These are phyloP conservation scores for Tripterygium wilfordii DNA, from an alignment of 177 flowering plant genomes.

Conservation along the genomic window DNA sequence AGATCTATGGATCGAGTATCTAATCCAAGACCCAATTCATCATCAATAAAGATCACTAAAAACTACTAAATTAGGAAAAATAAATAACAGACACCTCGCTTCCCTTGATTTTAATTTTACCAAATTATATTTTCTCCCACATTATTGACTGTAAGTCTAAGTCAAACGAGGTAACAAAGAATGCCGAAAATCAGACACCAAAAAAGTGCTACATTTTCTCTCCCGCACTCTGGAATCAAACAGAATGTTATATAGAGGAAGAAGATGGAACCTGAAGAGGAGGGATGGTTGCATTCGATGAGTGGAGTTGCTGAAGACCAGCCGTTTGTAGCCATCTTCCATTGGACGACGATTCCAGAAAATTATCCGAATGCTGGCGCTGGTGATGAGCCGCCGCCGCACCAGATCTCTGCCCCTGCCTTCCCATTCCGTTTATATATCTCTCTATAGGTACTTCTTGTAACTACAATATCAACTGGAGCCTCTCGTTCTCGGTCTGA, in stretches of 20 bases:
- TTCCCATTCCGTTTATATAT: constrained; percentile 35
- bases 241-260: constrained; percentile 1
- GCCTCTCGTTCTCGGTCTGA: too few species aligned
- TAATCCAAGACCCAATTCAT: too few species aligned
- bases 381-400: constrained; percentile 51
- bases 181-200: neutral
- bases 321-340: constrained; percentile 75
- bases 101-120: too few species aligned
- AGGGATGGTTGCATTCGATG: constrained; percentile 38
- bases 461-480: neutral
- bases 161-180: too few species aligned
- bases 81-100: too few species aligned
- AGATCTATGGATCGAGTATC: too few species aligned
- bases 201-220: too few species aligned
- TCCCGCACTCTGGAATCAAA: too few species aligned
- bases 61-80: too few species aligned
- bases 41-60: too few species aligned
- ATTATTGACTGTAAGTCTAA: too few species aligned
- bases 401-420: constrained; percentile 60
- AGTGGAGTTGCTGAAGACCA: constrained; percentile 59
- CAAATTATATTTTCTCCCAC: too few species aligned
- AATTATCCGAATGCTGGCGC: constrained; percentile 74
- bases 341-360: constrained; percentile 50
- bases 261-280: constrained; percentile 33
- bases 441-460: neutral